Evolutionary conservation across 1,139 yeast genomes (phyloP), one percentile per base, ranked within the genome.

Genomic region (Neolecta irregularis): DNA sequence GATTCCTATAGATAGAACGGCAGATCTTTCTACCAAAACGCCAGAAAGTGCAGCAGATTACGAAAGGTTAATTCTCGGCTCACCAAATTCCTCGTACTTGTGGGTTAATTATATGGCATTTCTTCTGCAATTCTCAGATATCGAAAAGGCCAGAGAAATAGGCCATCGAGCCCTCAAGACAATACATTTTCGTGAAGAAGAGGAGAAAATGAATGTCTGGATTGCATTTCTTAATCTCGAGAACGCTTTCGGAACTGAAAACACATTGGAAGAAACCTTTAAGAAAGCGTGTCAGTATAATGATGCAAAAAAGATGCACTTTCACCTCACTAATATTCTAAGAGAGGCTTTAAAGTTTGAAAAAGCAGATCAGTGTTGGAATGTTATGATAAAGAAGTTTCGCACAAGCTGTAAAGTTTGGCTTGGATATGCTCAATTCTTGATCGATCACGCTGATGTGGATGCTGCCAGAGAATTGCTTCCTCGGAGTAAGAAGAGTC

Each of bases 61-160:
- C 52, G 99, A 88, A 58, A 72, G 98, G 50, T 61, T 88, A 45
- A 65, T 88, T 38, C 69, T 88, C 41, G 93, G 95, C 52, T 77
- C 78, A 51, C 96, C 98, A 38, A 78, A 81, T 60, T 80, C 94
- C 2, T 85, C 98, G 1, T 70, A 85, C 35, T 60, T 83, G 46
- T 88, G 98, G 98, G 85, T 88, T 81, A 81, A 85, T 58, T 88
- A 79, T 58, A 88, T 91, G 95, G 88, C 96, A 2, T 88, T 85
- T 77, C 93, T 83, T 58, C 66, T 88, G 46, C 94, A 85, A 56
- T 65, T 88, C 46, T 78, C 93, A 62, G 98, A 88, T 55, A 63
- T 83, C 41, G 95, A 85, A 37, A 81, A 78, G 58, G 95, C 96
- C 8, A 72, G 98, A 48, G 93, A 80, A 55, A 72, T 88, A 47